A percentile compares a stretch with the other conserved stretches of the same genome.
These are phyloP conservation scores for Hyphopichia fennica DNA, from an alignment of 1,139 yeast genomes.

Conservation along the genomic window DNA sequence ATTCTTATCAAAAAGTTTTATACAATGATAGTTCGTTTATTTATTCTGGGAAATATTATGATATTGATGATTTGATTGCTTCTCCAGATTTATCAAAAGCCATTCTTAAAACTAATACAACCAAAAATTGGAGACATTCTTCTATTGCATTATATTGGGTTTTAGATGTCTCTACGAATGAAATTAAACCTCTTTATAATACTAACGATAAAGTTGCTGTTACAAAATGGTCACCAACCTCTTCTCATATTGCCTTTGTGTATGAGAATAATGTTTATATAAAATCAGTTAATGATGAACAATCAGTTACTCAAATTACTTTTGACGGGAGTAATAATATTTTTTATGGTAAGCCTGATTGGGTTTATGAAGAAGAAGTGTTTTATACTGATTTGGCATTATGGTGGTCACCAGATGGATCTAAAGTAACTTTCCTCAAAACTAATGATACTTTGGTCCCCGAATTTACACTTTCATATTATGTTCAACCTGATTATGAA, in stretches of 20 bases:
- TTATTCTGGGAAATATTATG: constrained; percentile 38
- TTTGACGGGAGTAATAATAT: constrained; percentile 50
- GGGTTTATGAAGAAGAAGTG: constrained; percentile 67
- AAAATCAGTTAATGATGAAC: constrained; percentile 17
- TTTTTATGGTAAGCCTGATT: constrained; percentile 59
- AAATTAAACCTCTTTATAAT: constrained; percentile 27
- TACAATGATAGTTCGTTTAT: constrained; percentile 50
- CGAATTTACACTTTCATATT: constrained; percentile 51
- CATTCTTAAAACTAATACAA: constrained; percentile 52
- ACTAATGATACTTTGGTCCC: constrained; percentile 57
- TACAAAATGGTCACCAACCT: constrained; percentile 77
- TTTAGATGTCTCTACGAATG: constrained; percentile 25
- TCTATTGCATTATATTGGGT: constrained; percentile 65
- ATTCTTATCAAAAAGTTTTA: constrained; percentile 41
- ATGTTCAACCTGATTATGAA: constrained; percentile 45
- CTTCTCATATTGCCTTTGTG: constrained; percentile 66
- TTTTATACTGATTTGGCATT: constrained; percentile 48
- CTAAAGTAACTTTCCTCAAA: constrained; percentile 46
- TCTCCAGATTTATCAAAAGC: constrained; percentile 65
- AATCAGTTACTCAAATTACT: constrained; percentile 38
- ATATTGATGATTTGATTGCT: constrained; percentile 54
- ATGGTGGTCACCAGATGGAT: constrained; percentile 62
- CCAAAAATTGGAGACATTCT: constrained; percentile 76
- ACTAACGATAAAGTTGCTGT: constrained; percentile 38
- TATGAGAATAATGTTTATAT: constrained; percentile 60